Evolutionary conservation across 75 land plant species (phyloP).

Genomic region (Azolla pinnata): DNA sequence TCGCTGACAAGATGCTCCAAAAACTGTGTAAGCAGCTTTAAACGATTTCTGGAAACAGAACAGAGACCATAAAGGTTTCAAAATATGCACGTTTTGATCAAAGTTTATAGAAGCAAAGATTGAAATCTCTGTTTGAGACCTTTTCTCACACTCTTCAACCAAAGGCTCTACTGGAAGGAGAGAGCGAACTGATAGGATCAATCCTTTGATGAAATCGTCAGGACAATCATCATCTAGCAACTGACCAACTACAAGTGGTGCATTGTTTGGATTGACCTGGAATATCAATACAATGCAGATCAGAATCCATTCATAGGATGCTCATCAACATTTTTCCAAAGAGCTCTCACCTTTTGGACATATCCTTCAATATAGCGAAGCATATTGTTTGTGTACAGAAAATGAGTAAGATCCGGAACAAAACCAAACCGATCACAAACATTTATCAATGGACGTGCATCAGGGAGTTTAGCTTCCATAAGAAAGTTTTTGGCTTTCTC

Average conservation of each 20-base stretch:
- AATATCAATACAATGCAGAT: no score
- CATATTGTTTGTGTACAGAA: slow-evolving; percentile 85
- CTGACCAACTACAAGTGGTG: slow-evolving; percentile 94
- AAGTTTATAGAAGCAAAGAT: no score
- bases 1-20: slow-evolving; percentile 97
- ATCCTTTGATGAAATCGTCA: slow-evolving; percentile 94
- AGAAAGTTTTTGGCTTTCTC: slow-evolving; percentile 97
- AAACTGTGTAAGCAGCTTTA: slow-evolving; percentile 84
- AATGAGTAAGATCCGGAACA: slow-evolving; percentile 96
- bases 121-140: no score
- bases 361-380: slow-evolving; percentile 98
- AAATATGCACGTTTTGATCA: no score
- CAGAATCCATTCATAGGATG: no score
- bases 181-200: slow-evolving; percentile 93
- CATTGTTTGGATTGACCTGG: slow-evolving; percentile 92
- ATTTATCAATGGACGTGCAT: slow-evolving; percentile 93
- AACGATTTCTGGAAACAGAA: slow-evolving; percentile 84
- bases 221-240: slow-evolving; percentile 98
- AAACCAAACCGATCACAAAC: slow-evolving; percentile 98
- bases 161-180: slow-evolving; percentile 98
- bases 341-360: slow-evolving; percentile 90
- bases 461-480: slow-evolving; percentile 97
- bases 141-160: slow-evolving; percentile 94
- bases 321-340: no score
- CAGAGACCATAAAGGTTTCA: no score